Conservation (phyloP, 805 yeast species). For the Schwanniomyces sp. region DNA sequence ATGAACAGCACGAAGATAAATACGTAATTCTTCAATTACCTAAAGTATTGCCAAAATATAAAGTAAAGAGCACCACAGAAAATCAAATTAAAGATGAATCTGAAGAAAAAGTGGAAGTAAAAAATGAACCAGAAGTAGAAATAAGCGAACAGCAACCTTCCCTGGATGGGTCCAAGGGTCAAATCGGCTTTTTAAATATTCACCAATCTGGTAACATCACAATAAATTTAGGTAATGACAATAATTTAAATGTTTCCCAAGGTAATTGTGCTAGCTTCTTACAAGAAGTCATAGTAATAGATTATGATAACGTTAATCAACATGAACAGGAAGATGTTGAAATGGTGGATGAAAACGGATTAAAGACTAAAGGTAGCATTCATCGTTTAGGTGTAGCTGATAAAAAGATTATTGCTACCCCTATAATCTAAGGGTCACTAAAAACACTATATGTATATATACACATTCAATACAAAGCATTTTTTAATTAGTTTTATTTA, state of each 20-base stretch:
- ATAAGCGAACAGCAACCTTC: conserved; percentile 13
- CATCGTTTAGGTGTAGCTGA: conserved; percentile 29
- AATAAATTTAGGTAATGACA: conserved; percentile 67
- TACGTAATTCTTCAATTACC: conserved; percentile 52
- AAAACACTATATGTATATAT: not conserved
- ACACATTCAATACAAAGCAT: conserved; percentile 1
- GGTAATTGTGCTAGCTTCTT: conserved; percentile 70
- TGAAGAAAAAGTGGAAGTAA: conserved; percentile 6
- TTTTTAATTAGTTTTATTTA: not conserved
- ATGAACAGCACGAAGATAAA: conserved; percentile 8
- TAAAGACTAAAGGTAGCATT: conserved; percentile 21
- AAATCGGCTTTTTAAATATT: conserved; percentile 68
- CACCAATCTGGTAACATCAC: conserved; percentile 85
- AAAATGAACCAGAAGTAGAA: conserved; percentile 6
- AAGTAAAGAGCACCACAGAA: conserved; percentile 4
- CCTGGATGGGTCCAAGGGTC: conserved; percentile 42
- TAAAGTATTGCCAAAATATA: conserved; percentile 41
- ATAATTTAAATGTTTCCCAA: conserved; percentile 61
- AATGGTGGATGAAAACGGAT: conserved; percentile 16
- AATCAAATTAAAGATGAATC: not conserved
- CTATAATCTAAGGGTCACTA: conserved; percentile 11
- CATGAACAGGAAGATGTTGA: conserved; percentile 31
- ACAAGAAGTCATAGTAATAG: conserved; percentile 70
- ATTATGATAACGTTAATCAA: conserved; percentile 29
- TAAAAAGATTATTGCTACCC: conserved; percentile 33